Base-by-base conservation (phyloP, 495 filamentous ascomycete species). In the Wilcoxina mikolae region DNA sequence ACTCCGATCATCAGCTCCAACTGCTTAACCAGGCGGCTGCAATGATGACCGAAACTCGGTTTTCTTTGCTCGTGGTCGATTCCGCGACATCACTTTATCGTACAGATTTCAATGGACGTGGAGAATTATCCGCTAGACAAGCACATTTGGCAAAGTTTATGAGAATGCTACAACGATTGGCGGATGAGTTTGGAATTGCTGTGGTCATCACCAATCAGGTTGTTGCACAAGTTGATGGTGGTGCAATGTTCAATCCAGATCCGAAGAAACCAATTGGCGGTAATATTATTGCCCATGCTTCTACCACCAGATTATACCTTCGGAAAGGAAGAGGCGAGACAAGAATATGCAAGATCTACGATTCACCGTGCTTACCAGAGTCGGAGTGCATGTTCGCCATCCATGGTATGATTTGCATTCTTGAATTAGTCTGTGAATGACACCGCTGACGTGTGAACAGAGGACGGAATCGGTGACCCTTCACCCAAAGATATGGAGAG, bases 21-120 rank as follows among this genome's bases (percentile, higher is more conserved):
- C 76, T 98, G 3, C 78, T 98, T 49, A 94, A 87, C 67, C 89
- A 96, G 67, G 91, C 91, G 15, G 85, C 93, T 5, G 76, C 84
- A 47, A 98, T 98, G 91, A 98, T 98, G 91, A 95, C 88, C 55
- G 93, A 96, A 68, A 96, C 91, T 2, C 82, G 91, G 3, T 98
- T 98, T 72, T 94, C 89, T 17, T 76, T 98, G 3, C 77, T 98
- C 33, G 78, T 98, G 43, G 93, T 98, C 54, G 91, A 98, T 71
- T 89, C 83, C 27, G 91, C 91, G 17, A 98, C 90, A 0, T 84
- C 90, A 0, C 76, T 98, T 20, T 98, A 96, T 68, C 80, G 91
- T 45, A 98, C 91, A 1, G 91, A 98, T 62, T 98, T 96, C 71
- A 75, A 84, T 46, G 91, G 91, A 23, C 85, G 91, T 65, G 91